A percentile compares a stretch with the other conserved stretches of the same genome.
Evolutionary conservation across 2,329 filamentous ascomycete genomes (phyloP).

Genomic region (Colletotrichum lindemuthianum): DNA sequence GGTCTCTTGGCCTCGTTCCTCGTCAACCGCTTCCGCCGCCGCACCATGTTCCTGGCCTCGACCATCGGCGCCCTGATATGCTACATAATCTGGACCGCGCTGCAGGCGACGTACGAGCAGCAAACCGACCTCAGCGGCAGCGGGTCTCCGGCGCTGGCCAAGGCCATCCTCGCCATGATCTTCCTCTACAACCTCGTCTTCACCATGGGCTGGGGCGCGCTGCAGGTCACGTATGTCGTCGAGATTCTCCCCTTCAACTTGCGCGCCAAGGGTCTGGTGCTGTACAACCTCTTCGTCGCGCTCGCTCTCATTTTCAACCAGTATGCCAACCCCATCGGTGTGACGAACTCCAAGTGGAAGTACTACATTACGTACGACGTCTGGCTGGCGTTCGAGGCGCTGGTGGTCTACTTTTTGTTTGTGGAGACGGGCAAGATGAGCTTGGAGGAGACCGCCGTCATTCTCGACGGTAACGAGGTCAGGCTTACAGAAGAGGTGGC

Average conservation of each 20-base stretch:
- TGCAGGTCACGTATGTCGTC: slow-evolving; percentile 54
- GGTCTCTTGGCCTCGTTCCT: slow-evolving; percentile 46
- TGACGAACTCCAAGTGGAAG: slow-evolving; percentile 43
- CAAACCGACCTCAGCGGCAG: slow-evolving; percentile 33
- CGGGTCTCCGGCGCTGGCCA: slow-evolving; percentile 26
- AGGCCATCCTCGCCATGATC: slow-evolving; percentile 46
- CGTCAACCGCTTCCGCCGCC: slow-evolving; percentile 33
- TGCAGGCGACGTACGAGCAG: slow-evolving; percentile 37
- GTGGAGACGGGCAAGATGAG: slow-evolving; percentile 36
- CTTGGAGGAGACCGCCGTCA: slow-evolving; percentile 33
- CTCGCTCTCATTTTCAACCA: slow-evolving; percentile 33
- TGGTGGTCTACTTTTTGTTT: slow-evolving; percentile 35
- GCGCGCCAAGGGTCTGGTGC: slow-evolving; percentile 44
- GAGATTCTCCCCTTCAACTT: slow-evolving; percentile 55
- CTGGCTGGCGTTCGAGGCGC: slow-evolving; percentile 26
- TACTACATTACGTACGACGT: slow-evolving; percentile 49
- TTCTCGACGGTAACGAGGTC: slow-evolving; percentile 28
- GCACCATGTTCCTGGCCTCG: slow-evolving; percentile 42
- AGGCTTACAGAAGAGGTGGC: slow-evolving; percentile 36
- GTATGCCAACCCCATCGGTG: slow-evolving; percentile 28
- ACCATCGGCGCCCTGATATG: slow-evolving; percentile 42
- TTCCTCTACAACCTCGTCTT: slow-evolving; percentile 45
- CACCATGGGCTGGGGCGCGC: slow-evolving; percentile 51
- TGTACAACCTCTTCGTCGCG: slow-evolving; percentile 40
- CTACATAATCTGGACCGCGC: slow-evolving; percentile 36